Evolutionary conservation across 257 asterid species (phyloP).

Genomic region (Solanum pimpinellifolium): DNA sequence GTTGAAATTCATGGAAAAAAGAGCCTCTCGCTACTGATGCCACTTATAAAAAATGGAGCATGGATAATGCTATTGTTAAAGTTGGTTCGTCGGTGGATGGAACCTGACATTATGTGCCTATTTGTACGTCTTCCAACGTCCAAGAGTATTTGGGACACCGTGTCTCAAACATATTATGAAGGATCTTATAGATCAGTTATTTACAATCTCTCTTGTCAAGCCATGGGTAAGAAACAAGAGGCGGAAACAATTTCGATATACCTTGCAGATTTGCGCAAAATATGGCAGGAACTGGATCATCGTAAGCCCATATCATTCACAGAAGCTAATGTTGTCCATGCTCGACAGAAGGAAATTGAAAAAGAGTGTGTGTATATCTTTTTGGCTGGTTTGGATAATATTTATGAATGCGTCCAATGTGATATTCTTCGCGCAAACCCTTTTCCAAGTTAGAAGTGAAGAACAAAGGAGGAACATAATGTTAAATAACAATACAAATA

Average conservation of each 20-base stretch:
- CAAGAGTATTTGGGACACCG: neutral
- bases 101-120: neutral
- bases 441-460: neutral
- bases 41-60: neutral
- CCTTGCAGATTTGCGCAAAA: too few species aligned
- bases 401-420: neutral
- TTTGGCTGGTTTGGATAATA: neutral
- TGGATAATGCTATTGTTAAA: too few species aligned
- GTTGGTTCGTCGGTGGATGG: neutral
- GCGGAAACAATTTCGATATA: too few species aligned
- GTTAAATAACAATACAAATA: neutral
- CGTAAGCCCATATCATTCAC: neutral
- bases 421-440: neutral
- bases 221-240: neutral
- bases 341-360: neutral
- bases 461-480: neutral
- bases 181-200: too few species aligned
- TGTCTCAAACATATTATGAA: too few species aligned
- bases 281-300: neutral
- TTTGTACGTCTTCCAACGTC: neutral
- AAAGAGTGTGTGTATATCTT: neutral
- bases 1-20: neutral
- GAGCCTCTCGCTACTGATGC: neutral
- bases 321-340: neutral
- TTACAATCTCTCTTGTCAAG: too few species aligned